Base-by-base conservation (phyloP, 192 early-diverging fungal genomes). In the Backusella luteola region DNA sequence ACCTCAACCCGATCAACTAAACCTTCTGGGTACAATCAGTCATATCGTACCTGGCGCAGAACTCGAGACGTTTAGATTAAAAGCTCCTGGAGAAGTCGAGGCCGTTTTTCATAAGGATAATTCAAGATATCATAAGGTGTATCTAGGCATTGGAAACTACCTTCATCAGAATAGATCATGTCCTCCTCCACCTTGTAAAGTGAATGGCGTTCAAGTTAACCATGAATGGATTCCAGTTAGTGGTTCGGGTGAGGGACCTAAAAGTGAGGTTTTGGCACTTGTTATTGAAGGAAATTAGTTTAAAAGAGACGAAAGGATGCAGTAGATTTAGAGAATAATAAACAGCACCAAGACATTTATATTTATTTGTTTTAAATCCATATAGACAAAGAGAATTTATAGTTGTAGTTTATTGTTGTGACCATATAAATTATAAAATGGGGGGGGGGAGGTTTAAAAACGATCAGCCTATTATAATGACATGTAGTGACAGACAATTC, bases 31-130 rank as follows among this genome's bases (percentile, higher is more conserved):
- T 21, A 71, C 82, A 1, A 41, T 71, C 4, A 70, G 79, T 11
- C 82, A 84, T 56, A 80, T 84, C 68, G 74, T 84, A 2, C 82
- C 82, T 34, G 82, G 82, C 12, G 69, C 76, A 1, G 82, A 84
- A 56, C 29, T 84, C 0, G 17, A 69, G 4, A 44, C 15, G 0
- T 38, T 81, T 9, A 29, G 26, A 26, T 34, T 70, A 6, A 39
- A 39, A 0, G 49, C 41, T 3, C 73, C 71, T 7, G 26, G 66
- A 9, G 52, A 44, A 38, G 59, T 81, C 6, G 44, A 71, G 17
- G 69, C 77, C 2, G 34, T 26, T 0, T 75, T 81, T 34, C 29
- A 59, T 8, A 19, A 73, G 12, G 70, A 53, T 23, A 69, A 71
- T 14, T 34, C 34, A 19, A 41, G 76, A 38, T 5, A 44, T 7